Evolutionary conservation across 768 basidiomycete species (phyloP), one percentile per base, ranked within the genome.

Genomic region (Leccinum barrowsii): DNA sequence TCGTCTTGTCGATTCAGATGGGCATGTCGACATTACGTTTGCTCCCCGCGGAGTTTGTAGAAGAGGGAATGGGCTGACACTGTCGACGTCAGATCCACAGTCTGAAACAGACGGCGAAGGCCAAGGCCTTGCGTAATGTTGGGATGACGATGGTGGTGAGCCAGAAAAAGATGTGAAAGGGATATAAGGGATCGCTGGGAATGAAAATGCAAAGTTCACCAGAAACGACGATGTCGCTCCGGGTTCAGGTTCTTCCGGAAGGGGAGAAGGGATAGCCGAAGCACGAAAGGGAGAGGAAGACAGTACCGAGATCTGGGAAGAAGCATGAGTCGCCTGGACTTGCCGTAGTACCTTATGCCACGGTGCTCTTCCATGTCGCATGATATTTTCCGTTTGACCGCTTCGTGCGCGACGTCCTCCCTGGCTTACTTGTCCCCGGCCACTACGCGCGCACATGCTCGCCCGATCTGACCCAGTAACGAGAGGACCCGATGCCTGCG

Each of bases 401-500:
- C 11, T 15, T 56, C 55, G 17, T 6, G 21, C 22, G 24, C 11
- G 34, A 30, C 21, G 37, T 22, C 4, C 37, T 15, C 17, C 5
- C 40, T 2, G n/a, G 8, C n/a, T 37, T 32, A 32, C 35, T 56
- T 22, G 6, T 17, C 5, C 37, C 26, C 28, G 28, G 28, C 28
- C 28, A 28, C 32, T 28, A 42, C 53, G 30, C 21, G 10, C 19
- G 7, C 28, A 4, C 22, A 24, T 8, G 17, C 32, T 17, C 30
- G 24, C 59, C 12, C 21, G 2, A 37, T 42, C 50, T 17, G 8
- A 57, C 17, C 5, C 46, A 89, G 87, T 54, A 89, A 89, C 66
- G 10, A 79, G 82, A 62, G 70, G 73, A 5, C 28, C 87, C 87
- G 13, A 90, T 90, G 88, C 89, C 89, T 1, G 74, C 81, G 28